phyloP scores from a whole-genome alignment of 2,329 filamentous ascomycete species.

The Blastomyces emzantsi region DNA sequence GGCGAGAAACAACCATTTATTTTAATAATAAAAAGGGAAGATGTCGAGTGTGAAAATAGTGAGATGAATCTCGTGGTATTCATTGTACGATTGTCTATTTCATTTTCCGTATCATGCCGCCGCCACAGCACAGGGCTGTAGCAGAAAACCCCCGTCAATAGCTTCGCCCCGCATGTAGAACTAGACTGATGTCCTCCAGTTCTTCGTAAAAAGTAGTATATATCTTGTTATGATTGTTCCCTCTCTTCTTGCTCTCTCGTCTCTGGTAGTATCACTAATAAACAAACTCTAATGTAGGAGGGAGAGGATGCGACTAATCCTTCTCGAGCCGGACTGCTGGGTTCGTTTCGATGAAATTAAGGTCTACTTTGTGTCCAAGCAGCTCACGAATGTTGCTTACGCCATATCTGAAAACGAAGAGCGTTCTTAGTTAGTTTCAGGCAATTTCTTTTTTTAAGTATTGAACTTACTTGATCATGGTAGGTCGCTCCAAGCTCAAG shows the following conservation, averaged over 20 bases:
- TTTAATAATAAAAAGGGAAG: neutral
- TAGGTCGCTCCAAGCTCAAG: conserved; percentile 81
- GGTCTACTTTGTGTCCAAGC: conserved; percentile 88
- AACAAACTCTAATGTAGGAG: neutral
- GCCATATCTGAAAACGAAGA: conserved; percentile 43
- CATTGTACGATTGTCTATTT: neutral
- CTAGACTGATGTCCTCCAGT: neutral
- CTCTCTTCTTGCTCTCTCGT: neutral
- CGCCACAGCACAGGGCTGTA: neutral
- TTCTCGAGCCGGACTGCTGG: conserved; percentile 85
- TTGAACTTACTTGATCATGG: conserved; percentile 81
- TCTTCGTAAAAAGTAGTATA: neutral
- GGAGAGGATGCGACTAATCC: conserved; percentile 43
- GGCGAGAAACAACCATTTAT: no score
- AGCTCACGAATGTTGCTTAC: conserved; percentile 87
- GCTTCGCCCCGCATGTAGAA: conserved; percentile 3
- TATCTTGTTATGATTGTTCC: neutral
- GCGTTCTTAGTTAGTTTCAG: conserved; percentile 10
- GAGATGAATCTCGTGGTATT: neutral
- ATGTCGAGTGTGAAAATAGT: neutral
- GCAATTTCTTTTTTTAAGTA: neutral
- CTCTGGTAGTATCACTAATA: neutral
- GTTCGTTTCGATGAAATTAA: conserved; percentile 86
- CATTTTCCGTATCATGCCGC: neutral
- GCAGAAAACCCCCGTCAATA: neutral